Percentiles rank a stretch among this genome's conserved stretches.
Conservation (phyloP, 2,329 filamentous ascomycete genomes). For the Pseudogymnoascus sp. region DNA sequence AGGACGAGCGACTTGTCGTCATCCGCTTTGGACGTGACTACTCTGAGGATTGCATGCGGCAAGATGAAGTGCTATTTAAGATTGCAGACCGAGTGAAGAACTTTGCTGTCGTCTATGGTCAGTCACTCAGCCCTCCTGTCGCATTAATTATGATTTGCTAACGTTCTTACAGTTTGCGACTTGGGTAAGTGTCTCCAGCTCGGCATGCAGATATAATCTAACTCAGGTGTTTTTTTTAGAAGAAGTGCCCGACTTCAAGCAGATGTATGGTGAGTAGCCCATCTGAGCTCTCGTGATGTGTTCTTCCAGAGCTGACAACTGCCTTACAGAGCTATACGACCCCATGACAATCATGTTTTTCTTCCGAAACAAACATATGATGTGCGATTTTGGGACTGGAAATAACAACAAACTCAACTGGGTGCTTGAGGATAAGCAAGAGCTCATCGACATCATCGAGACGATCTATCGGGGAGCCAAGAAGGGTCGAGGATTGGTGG, state of each 20-base stretch:
- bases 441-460: slow-evolving; percentile 97
- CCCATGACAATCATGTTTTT: slow-evolving; percentile 96
- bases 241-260: slow-evolving; percentile 84
- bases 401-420: slow-evolving; percentile 99
- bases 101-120: slow-evolving; percentile 76
- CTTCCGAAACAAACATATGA: slow-evolving; percentile 98
- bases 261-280: slow-evolving; percentile 67
- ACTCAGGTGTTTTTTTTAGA: slow-evolving; percentile 35
- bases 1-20: slow-evolving; percentile 87
- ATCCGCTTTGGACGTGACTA: slow-evolving; percentile 89
- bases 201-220: background rate
- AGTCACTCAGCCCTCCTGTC: background rate
- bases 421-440: slow-evolving; percentile 95
- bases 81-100: slow-evolving; percentile 93
- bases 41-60: slow-evolving; percentile 69
- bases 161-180: slow-evolving; percentile 57
- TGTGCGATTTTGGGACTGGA: slow-evolving; percentile 94
- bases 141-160: background rate
- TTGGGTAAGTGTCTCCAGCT: slow-evolving; percentile 34
- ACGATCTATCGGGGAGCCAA: slow-evolving; percentile 97
- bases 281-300: background rate
- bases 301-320: slow-evolving; percentile 7
- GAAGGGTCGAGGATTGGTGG: slow-evolving; percentile 92
- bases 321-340: slow-evolving; percentile 60
- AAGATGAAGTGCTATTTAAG: slow-evolving; percentile 91